These are phyloP conservation scores for Olyra latifolia DNA, from an alignment of 176 grass and related monocot species.

Conservation along the genomic window DNA sequence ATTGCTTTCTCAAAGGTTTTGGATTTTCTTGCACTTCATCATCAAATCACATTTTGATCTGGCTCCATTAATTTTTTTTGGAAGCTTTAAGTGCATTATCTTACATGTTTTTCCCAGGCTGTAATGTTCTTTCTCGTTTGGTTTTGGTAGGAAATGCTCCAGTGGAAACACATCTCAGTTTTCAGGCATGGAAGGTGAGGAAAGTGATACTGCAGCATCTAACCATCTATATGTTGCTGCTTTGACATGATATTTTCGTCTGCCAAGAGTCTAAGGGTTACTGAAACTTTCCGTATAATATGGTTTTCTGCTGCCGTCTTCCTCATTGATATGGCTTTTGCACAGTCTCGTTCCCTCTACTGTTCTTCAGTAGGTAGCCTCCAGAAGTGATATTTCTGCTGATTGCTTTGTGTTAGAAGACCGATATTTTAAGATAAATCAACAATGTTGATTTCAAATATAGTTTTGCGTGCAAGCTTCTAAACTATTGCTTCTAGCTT, in stretches of 20 bases:
- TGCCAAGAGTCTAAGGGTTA: constrained; percentile 22
- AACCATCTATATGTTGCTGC: constrained; percentile 31
- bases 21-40: constrained; percentile 14
- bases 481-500: constrained; percentile 19
- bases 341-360: constrained; percentile 25
- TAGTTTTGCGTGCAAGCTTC: neutral
- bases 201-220: constrained; percentile 74
- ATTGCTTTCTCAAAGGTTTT: constrained; percentile 64
- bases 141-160: constrained; percentile 57
- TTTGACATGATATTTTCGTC: constrained; percentile 38
- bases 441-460: constrained; percentile 30
- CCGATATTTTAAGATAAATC: constrained; percentile 14
- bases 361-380: constrained; percentile 28
- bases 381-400: constrained; percentile 26
- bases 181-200: constrained; percentile 64
- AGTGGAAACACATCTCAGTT: constrained; percentile 51
- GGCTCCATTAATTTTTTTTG: neutral
- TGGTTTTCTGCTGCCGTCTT: constrained; percentile 42
- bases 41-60: constrained; percentile 13
- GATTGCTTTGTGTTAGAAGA: constrained; percentile 22
- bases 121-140: neutral
- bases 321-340: constrained; percentile 42
- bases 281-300: constrained; percentile 29
- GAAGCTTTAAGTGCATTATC: neutral
- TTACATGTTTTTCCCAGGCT: neutral